Percentiles rank a stretch among this genome's conserved stretches.
phyloP scores from a whole-genome alignment of 2,329 filamentous ascomycete species.

The Chrysoporthe puriensis region DNA sequence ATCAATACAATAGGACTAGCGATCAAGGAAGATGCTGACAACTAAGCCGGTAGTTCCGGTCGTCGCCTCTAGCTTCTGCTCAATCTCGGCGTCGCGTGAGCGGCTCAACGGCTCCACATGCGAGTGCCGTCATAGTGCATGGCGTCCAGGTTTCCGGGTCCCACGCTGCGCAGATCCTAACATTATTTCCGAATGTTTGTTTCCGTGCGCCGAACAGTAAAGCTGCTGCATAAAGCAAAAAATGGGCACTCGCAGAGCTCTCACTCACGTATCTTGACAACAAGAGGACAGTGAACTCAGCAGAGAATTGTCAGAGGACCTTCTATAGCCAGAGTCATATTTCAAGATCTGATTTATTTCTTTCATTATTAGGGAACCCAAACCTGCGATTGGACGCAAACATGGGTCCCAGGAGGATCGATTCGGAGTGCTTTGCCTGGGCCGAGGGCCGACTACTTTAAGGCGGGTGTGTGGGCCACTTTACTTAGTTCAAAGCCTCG shows the following conservation, averaged over 20 bases:
- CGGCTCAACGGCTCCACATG: conserved; percentile 7
- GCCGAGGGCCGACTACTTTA: not conserved
- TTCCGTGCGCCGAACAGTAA: not conserved
- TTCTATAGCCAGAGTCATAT: no score
- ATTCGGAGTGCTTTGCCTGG: not conserved
- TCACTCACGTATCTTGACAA: not conserved
- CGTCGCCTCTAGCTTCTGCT: not conserved
- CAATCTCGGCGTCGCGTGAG: not conserved
- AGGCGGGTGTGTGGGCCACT: not conserved
- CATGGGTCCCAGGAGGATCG: not conserved
- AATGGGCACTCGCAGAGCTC: not conserved
- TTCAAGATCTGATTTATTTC: not conserved
- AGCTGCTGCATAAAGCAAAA: no score
- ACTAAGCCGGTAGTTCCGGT: not conserved
- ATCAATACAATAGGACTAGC: not conserved
- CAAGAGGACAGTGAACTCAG: not conserved
- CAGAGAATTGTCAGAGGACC: not conserved
- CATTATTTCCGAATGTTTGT: conserved; percentile 7
- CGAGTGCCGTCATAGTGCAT: conserved; percentile 13
- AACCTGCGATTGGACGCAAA: not conserved
- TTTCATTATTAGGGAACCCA: not conserved
- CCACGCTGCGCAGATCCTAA: not conserved
- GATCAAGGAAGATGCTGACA: conserved; percentile 1
- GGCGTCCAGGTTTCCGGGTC: conserved; percentile 5
- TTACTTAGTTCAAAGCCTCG: not conserved